Percentiles rank a stretch among this genome's conserved stretches.
phyloP scores from a whole-genome alignment of 257 asterid species.

The Parsonsia alboflavescens region DNA sequence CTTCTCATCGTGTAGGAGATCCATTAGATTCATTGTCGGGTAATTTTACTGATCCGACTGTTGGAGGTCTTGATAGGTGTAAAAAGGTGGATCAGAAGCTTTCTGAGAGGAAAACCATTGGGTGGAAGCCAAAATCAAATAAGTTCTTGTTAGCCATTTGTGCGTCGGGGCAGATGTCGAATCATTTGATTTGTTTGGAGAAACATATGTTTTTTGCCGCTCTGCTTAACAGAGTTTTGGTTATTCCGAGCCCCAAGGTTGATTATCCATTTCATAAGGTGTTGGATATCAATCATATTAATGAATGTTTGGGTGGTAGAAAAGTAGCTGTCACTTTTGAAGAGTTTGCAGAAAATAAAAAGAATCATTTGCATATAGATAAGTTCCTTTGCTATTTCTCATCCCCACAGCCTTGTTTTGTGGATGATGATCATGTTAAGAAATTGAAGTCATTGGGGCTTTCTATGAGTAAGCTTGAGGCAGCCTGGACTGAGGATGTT shows the following conservation, averaged over 20 bases:
- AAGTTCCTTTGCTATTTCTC: constrained; percentile 88
- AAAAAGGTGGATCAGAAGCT: constrained; percentile 61
- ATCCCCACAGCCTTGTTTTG: constrained; percentile 67
- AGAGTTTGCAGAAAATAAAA: constrained; percentile 62
- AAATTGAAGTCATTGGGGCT: constrained; percentile 78
- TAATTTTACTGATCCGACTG: constrained; percentile 43
- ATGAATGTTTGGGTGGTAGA: constrained; percentile 75
- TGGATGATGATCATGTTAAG: constrained; percentile 82
- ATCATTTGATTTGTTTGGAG: constrained; percentile 93
- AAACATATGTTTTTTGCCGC: constrained; percentile 97
- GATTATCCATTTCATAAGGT: constrained; percentile 75
- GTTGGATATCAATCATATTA: constrained; percentile 76
- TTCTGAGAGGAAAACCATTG: constrained; percentile 55
- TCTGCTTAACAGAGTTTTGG: constrained; percentile 63
- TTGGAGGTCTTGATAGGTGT: constrained; percentile 49
- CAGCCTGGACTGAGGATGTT: constrained; percentile 89
- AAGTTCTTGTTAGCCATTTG: constrained; percentile 88
- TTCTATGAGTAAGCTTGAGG: constrained; percentile 59
- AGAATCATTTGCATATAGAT: constrained; percentile 60
- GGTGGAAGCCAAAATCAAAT: constrained; percentile 73
- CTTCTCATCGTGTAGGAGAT: constrained; percentile 50
- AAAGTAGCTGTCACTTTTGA: constrained; percentile 82
- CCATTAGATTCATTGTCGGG: constrained; percentile 26
- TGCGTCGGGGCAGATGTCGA: constrained; percentile 93
- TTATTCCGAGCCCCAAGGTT: constrained; percentile 81